Conservation (phyloP, 768 basidiomycete genomes). For the Phaeolepiota aurea region DNA sequence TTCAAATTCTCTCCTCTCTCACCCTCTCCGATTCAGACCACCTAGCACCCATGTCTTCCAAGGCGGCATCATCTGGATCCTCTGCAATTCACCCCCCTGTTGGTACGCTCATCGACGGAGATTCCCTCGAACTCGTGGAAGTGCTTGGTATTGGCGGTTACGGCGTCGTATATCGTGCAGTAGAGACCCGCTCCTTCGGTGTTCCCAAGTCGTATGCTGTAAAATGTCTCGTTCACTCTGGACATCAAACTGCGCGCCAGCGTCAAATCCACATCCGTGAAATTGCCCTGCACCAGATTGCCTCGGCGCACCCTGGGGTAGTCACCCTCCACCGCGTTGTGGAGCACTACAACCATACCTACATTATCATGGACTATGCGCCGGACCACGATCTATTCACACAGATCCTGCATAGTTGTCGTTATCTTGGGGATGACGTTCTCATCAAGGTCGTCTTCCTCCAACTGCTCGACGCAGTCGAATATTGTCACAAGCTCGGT, state of each 20-base stretch:
- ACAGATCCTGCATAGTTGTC: conserved; percentile 78
- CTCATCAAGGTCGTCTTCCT: conserved; percentile 92
- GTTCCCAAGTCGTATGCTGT: conserved; percentile 70
- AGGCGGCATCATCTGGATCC: conserved; percentile 23
- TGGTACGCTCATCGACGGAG: conserved; percentile 84
- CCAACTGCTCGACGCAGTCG: conserved; percentile 91
- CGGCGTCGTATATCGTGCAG: conserved; percentile 90
- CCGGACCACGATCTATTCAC: conserved; percentile 91
- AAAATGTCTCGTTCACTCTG: conserved; percentile 76
- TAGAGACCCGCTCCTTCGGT: conserved; percentile 48
- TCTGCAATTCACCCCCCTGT: conserved; percentile 49
- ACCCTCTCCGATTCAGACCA: conserved; percentile 7
- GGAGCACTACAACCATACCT: conserved; percentile 77
- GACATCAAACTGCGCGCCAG: conserved; percentile 44
- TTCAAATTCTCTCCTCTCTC: conserved; percentile 15
- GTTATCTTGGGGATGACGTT: conserved; percentile 82
- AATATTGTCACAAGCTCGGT: conserved; percentile 87
- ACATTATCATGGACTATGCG: conserved; percentile 93
- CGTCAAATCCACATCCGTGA: conserved; percentile 86
- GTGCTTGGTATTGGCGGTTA: conserved; percentile 94
- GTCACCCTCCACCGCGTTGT: conserved; percentile 90
- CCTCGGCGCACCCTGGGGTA: conserved; percentile 74
- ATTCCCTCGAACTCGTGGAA: conserved; percentile 78
- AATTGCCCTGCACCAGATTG: conserved; percentile 78
- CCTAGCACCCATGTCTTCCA: conserved; percentile 23